A percentile compares a stretch with the other conserved stretches of the same genome.
Conservation (phyloP, 352 stramenopile genomes). For the Pythium aristosporum region DNA sequence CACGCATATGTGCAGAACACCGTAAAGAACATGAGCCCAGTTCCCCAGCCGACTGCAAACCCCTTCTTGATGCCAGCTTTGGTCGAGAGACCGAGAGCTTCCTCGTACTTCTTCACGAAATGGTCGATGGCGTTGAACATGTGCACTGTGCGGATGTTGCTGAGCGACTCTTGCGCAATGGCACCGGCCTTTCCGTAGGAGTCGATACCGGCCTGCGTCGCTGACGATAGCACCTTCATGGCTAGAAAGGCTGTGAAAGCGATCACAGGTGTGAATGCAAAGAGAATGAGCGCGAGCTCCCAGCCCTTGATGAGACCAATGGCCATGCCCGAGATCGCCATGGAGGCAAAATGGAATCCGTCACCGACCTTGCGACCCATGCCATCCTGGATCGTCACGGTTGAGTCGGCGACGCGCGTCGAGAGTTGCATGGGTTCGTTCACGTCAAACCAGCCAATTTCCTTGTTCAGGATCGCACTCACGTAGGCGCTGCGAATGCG, state of each 20-base stretch:
- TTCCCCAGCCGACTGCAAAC: conserved; percentile 30
- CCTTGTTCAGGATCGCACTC: conserved; percentile 32
- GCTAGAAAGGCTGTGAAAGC: conserved; percentile 29
- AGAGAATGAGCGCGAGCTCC: conserved; percentile 44
- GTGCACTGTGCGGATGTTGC: conserved; percentile 54
- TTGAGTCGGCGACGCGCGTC: conserved; percentile 48
- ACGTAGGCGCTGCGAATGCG: conserved; percentile 37
- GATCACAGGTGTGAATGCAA: conserved; percentile 39
- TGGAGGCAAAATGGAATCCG: conserved; percentile 31
- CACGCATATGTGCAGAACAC: conserved; percentile 45
- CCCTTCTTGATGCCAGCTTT: conserved; percentile 35
- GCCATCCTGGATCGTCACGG: conserved; percentile 53
- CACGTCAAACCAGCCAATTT: conserved; percentile 53
- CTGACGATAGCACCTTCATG: conserved; percentile 48
- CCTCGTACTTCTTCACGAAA: conserved; percentile 38
- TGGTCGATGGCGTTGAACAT: conserved; percentile 38
- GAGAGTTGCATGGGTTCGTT: conserved; percentile 44
- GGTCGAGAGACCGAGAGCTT: conserved; percentile 27
- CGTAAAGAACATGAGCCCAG: conserved; percentile 39
- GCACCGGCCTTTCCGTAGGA: conserved; percentile 66
- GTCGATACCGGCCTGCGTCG: conserved; percentile 51
- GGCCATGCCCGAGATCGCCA: conserved; percentile 34
- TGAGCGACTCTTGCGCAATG: conserved; percentile 68
- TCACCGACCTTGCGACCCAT: conserved; percentile 48
- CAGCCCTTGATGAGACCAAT: conserved; percentile 46